phyloP scores from a whole-genome alignment of 768 basidiomycete species.

The Peribolospora baueri region DNA sequence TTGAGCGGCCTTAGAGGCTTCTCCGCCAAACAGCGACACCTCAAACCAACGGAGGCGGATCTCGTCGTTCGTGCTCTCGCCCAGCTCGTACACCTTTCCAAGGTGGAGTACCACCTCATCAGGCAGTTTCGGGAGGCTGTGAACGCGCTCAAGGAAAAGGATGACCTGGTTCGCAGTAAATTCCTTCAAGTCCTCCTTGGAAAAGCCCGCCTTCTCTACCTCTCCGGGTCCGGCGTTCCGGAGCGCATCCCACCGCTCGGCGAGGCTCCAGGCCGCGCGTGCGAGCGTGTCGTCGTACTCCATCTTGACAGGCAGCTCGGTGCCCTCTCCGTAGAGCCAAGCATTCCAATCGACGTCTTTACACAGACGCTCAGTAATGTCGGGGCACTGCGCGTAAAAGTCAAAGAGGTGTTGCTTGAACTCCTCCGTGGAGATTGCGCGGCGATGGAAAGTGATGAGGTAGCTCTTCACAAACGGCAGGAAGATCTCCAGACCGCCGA shows the following conservation, averaged over 20 bases:
- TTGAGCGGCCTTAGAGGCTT: conserved; percentile 14
- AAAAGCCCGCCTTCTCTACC: conserved; percentile 6
- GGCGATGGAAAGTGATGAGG: conserved; percentile 19
- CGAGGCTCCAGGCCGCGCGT: conserved; percentile 17
- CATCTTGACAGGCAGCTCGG: conserved; percentile 12
- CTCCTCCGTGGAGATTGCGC: conserved; percentile 20
- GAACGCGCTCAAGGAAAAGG: conserved; percentile 5
- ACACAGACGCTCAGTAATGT: conserved; percentile 14
- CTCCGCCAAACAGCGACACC: conserved; percentile 11
- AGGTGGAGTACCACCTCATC: conserved; percentile 8
- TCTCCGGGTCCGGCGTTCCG: conserved; percentile 4
- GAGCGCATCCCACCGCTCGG: conserved; percentile 18
- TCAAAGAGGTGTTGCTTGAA: conserved; percentile 21
- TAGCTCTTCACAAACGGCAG: conserved; percentile 21
- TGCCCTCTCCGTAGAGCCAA: conserved; percentile 23
- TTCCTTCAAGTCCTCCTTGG: conserved; percentile 3
- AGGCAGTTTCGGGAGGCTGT: conserved; percentile 10
- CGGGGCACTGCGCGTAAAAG: conserved; percentile 16
- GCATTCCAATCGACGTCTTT: conserved; percentile 12
- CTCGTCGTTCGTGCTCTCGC: conserved; percentile 18
- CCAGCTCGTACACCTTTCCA: conserved; percentile 17
- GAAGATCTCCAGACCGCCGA: conserved; percentile 14
- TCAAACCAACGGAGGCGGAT: conserved; percentile 17
- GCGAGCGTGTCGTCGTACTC: conserved; percentile 14
- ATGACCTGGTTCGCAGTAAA: neutral